Evolutionary conservation across 805 yeast genomes (phyloP).

Genomic region (Saturnispora besseyi): DNA sequence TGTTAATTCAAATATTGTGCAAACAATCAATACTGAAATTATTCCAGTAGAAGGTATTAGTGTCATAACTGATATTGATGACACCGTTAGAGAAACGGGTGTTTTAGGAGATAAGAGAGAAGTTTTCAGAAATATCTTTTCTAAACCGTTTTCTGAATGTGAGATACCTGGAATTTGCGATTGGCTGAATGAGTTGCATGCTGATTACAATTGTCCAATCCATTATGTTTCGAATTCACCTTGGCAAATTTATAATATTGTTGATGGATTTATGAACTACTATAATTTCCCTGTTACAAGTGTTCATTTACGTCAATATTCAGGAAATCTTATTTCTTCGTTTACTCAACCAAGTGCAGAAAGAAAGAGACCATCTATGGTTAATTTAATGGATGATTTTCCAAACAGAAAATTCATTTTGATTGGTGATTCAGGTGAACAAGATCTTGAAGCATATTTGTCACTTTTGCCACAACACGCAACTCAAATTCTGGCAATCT

Average conservation of each 20-base stretch:
- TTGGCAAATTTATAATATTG: constrained; percentile 68
- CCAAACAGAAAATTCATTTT: constrained; percentile 70
- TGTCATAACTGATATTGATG: constrained; percentile 87
- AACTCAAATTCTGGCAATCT: constrained; percentile 59
- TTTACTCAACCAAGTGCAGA: constrained; percentile 82
- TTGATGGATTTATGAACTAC: constrained; percentile 45
- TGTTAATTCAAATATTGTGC: constrained; percentile 38
- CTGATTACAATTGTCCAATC: constrained; percentile 39
- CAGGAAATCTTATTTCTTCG: constrained; percentile 72
- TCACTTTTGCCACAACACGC: constrained; percentile 59
- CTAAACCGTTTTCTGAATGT: constrained; percentile 58
- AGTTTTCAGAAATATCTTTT: constrained; percentile 67
- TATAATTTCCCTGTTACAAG: constrained; percentile 70
- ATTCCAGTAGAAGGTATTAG: constrained; percentile 46
- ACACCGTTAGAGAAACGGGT: constrained; percentile 86
- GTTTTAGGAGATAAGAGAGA: constrained; percentile 82
- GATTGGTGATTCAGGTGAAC: constrained; percentile 94
- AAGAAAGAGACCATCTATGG: constrained; percentile 60
- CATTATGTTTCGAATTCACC: constrained; percentile 97
- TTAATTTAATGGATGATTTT: constrained; percentile 59
- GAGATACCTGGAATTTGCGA: constrained; percentile 62
- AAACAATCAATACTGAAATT: constrained; percentile 36
- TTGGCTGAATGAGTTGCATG: constrained; percentile 54
- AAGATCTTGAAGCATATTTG: constrained; percentile 85
- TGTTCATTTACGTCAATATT: constrained; percentile 78